These are phyloP conservation scores for Xylariaceae sp. DNA, from an alignment of 2,329 filamentous ascomycete species.

Conservation along the genomic window DNA sequence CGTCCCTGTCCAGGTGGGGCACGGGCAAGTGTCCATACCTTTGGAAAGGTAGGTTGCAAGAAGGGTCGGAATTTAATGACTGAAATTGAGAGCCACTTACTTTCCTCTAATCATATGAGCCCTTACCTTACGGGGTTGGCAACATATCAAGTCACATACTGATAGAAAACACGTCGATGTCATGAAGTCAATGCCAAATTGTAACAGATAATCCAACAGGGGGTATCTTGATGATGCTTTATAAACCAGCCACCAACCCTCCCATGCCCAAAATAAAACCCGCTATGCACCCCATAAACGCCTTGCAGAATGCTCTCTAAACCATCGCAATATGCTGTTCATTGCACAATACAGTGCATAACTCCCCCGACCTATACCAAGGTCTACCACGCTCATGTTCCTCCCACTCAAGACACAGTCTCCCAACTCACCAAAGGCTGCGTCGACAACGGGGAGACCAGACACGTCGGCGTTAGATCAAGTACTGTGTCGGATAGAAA, in stretches of 20 bases:
- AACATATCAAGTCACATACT: no score
- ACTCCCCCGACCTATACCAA: no score
- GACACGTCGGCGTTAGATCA: background rate
- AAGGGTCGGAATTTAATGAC: no score
- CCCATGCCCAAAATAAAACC: background rate
- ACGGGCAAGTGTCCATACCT: no score
- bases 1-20: no score
- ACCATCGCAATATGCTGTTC: slow-evolving; percentile 20
- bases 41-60: no score
- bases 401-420: background rate
- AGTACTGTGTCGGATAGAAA: background rate
- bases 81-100: no score
- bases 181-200: background rate
- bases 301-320: slow-evolving; percentile 11
- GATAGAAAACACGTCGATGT: background rate
- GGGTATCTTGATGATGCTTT: slow-evolving; percentile 28
- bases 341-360: no score
- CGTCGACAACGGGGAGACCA: background rate
- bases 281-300: slow-evolving; percentile 17
- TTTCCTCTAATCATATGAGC: no score
- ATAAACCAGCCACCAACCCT: background rate
- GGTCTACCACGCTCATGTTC: no score
- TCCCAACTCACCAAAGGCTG: background rate
- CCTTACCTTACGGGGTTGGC: no score
- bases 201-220: slow-evolving; percentile 6